Evolutionary conservation across 1,284 basidiomycete species (phyloP).

Genomic region (Cronartium quercuum): DNA sequence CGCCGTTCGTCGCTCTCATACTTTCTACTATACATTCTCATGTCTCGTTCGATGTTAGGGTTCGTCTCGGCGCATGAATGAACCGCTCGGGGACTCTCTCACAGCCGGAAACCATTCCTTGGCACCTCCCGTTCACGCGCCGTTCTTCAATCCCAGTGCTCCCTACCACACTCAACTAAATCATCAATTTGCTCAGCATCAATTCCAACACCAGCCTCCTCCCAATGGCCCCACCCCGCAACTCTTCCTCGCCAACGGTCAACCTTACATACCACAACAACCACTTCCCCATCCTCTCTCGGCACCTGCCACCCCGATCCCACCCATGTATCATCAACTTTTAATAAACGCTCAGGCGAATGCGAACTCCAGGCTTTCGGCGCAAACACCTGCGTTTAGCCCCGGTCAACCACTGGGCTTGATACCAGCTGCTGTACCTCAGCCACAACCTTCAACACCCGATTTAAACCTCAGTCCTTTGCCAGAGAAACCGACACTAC

Average conservation of each 20-base stretch:
- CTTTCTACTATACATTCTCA: not conserved
- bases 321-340: constrained; percentile 23
- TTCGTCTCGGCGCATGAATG: constrained; percentile 6
- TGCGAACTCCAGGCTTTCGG: not conserved
- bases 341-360: not conserved
- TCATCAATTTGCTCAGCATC: constrained; percentile 15
- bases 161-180: constrained; percentile 23
- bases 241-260: constrained; percentile 37
- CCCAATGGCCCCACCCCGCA: constrained; percentile 28
- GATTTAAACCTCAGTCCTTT: not conserved
- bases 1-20: not conserved
- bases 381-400: constrained; percentile 7
- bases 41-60: not conserved
- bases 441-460: constrained; percentile 1
- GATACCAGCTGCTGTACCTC: not conserved
- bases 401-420: not conserved
- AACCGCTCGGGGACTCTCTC: not conserved
- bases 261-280: constrained; percentile 28
- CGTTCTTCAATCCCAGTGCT: constrained; percentile 16
- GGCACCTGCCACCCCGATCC: not conserved
- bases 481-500: constrained; percentile 4
- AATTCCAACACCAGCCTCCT: constrained; percentile 15
- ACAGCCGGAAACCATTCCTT: not conserved
- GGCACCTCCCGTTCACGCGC: constrained; percentile 2
- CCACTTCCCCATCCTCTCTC: constrained; percentile 9